These are phyloP conservation scores for Taxawa tesnikishii DNA, from an alignment of 2,329 filamentous ascomycete species.

Conservation along the genomic window DNA sequence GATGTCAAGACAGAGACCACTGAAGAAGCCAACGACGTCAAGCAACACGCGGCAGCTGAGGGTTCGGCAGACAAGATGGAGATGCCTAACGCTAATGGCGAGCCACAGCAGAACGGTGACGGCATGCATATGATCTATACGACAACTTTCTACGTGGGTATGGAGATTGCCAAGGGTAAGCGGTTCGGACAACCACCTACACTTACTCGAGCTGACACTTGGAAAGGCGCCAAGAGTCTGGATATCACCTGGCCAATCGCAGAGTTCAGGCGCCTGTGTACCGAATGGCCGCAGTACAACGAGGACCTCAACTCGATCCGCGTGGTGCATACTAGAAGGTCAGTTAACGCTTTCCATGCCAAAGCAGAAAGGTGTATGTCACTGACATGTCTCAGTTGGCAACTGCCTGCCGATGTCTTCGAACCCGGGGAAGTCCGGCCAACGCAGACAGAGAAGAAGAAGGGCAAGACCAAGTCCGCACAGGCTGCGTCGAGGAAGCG, in stretches of 20 bases:
- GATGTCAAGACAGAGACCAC: constrained; percentile 43
- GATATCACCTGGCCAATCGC: constrained; percentile 73
- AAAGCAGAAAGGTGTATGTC: constrained; percentile 1
- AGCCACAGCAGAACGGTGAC: constrained; percentile 23
- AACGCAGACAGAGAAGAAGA: constrained; percentile 27
- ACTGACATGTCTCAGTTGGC: constrained; percentile 48
- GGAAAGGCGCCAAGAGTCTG: constrained; percentile 58
- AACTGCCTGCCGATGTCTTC: constrained; percentile 85
- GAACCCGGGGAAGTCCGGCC: constrained; percentile 54
- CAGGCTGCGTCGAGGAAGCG: constrained; percentile 25
- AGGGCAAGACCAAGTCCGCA: constrained; percentile 12
- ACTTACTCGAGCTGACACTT: no score
- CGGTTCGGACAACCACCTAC: no score
- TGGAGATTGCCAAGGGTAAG: no score
- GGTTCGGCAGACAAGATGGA: constrained; percentile 27
- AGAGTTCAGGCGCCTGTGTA: constrained; percentile 77
- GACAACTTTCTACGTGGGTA: constrained; percentile 86
- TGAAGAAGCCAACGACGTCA: constrained; percentile 37
- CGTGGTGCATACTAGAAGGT: constrained; percentile 80
- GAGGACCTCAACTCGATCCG: constrained; percentile 64
- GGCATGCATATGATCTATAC: constrained; percentile 56
- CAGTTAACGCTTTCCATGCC: constrained; percentile 25
- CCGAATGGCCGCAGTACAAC: constrained; percentile 62
- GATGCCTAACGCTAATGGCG: constrained; percentile 19
- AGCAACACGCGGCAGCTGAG: constrained; percentile 35